Conservation (phyloP, 768 basidiomycete genomes). For the Pleurotus salmoneostramineus region DNA sequence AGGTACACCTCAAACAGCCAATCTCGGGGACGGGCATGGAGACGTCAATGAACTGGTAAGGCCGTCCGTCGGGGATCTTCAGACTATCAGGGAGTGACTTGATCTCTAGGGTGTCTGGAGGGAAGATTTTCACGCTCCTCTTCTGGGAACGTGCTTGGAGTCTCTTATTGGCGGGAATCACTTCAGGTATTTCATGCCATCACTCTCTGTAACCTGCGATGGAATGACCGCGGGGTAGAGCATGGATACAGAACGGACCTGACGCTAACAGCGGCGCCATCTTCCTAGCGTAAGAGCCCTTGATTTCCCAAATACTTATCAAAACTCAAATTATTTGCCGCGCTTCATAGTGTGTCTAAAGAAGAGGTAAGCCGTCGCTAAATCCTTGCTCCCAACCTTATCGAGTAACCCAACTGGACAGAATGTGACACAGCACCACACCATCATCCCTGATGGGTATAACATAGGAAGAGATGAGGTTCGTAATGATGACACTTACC, state of each 20-base stretch:
- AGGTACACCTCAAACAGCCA: constrained; percentile 63
- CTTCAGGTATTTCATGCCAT: constrained; percentile 35
- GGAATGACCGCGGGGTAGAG: constrained; percentile 22
- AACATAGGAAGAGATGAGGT: constrained; percentile 34
- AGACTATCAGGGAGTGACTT: constrained; percentile 10
- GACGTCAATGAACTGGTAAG: constrained; percentile 48
- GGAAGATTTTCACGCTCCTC: constrained; percentile 67
- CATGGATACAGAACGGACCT: constrained; percentile 58
- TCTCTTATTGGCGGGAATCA: constrained; percentile 79
- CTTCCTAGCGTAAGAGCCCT: constrained; percentile 50
- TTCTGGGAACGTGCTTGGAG: constrained; percentile 70
- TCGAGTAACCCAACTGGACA: constrained; percentile 12
- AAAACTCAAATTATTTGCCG: neutral
- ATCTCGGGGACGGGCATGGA: constrained; percentile 80
- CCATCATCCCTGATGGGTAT: constrained; percentile 45
- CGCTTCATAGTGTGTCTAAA: constrained; percentile 35
- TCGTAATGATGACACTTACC: neutral
- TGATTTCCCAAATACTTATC: neutral
- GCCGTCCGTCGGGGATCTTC: neutral
- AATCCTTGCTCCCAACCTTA: neutral
- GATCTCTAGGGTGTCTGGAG: constrained; percentile 61
- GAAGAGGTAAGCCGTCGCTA: constrained; percentile 24
- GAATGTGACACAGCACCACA: constrained; percentile 31
- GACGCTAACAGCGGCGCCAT: constrained; percentile 41
- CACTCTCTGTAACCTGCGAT: constrained; percentile 24